Evolutionary conservation across 768 basidiomycete species (phyloP), one percentile per base, ranked within the genome.

Genomic region (Podaxis sp.): DNA sequence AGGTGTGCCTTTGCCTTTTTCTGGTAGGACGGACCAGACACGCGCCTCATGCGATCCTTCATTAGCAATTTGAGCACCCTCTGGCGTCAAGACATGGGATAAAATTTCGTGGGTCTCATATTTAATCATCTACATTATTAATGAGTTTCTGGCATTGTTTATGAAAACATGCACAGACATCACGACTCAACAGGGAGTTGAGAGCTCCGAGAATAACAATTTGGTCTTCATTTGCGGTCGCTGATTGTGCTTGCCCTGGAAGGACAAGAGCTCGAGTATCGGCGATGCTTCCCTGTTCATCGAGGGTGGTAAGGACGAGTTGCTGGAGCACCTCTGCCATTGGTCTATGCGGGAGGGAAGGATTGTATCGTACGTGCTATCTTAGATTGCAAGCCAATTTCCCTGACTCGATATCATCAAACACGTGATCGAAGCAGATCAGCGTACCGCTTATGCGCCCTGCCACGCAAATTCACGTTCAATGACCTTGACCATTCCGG

Each of bases 31-130:
- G 53, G 83, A 79, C 96, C 96, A 99, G 37, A 99, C 94, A 62
- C 93, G 87, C 52, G 90, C 94, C 79, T 99, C 97, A 74, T 98
- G 95, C 13, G 96, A 98, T 40, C 97, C 97, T 44, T 89, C 77
- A 44, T 81, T 74, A 24, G 87, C 86, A 66, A 98, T 91, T 68
- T 88, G 86, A 22, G 78, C 71, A 22, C 97, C 97, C 79, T 99
- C 97, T 0, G 85, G 74, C 13, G 94, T 95, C 48, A 94, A 84
- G 6, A 78, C 79, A 79, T 95, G 88, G 12, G 86, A 82, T 4
- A 86, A 77, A 4, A 86, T 80, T 72, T 96, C 94, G 69, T 94
- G 87, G 8, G 87, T 85, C 60, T 88, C 87, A 66, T 91, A 93
- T 58, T 77, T 75, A 64, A 98, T 84, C 90, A 97, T 97, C 93